Conservation (phyloP, 176 grass and related monocot genomes). For the Zoysia japonica region DNA sequence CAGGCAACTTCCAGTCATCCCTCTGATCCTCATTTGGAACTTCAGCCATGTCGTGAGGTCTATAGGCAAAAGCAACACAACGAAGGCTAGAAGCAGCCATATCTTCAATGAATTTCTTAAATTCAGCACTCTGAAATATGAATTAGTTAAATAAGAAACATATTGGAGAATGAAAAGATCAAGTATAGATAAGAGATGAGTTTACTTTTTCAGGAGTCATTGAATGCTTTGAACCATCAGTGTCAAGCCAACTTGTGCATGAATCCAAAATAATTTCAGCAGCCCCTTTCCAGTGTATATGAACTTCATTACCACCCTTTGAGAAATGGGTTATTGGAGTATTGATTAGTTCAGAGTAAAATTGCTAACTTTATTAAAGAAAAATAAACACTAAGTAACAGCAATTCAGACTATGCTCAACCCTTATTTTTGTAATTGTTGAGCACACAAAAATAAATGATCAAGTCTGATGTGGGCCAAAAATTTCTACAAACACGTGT, state of each 20-base stretch:
- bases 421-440: neutral
- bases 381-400: slow-evolving; percentile 1
- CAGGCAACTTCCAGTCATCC: slow-evolving; percentile 72
- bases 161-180: slow-evolving; percentile 8
- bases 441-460: neutral
- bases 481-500: neutral
- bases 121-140: slow-evolving; percentile 59
- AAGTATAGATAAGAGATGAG: neutral
- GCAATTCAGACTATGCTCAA: neutral
- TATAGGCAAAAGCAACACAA: slow-evolving; percentile 90
- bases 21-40: slow-evolving; percentile 84
- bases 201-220: slow-evolving; percentile 70
- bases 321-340: slow-evolving; percentile 24
- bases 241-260: slow-evolving; percentile 74
- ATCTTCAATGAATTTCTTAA: slow-evolving; percentile 78
- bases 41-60: slow-evolving; percentile 48
- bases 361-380: neutral
- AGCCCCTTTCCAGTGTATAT: slow-evolving; percentile 96
- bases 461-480: neutral
- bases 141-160: neutral
- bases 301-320: slow-evolving; percentile 78
- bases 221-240: slow-evolving; percentile 57
- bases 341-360: neutral
- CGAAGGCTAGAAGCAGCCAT: slow-evolving; percentile 83
- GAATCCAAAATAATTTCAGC: slow-evolving; percentile 89